Base-by-base conservation (phyloP, 805 yeast genomes). In the Candida sanyiensis region DNA sequence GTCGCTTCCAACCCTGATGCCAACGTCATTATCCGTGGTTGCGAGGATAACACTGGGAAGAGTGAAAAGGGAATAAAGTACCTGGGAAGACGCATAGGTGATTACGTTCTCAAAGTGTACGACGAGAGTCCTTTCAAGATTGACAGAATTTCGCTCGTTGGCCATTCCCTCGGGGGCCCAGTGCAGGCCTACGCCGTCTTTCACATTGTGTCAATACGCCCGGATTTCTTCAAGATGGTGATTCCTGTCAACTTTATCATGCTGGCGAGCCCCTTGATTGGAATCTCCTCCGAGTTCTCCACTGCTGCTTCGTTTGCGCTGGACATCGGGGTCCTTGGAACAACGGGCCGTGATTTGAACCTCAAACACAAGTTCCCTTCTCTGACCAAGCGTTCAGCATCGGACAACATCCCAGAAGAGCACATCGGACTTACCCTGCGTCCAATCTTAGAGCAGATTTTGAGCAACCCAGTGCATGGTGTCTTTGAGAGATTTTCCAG, bases 101-200 rank as follows among this genome's bases (percentile, higher is more conserved):
- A 80, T 44, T 86, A 71, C 58, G 63, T 90, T 18, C 35, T 63
- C 9, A 44, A 57, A 7, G 40, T 57, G 2, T 69, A 80, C 5
- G 65, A 72, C 28, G 79, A 76, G 22, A 46, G 56, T 10, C 43
- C 47, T 7, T 67, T 64, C 18, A 51, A 64, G 5, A 77, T 86
- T 7, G 59, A 61, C 10, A 77, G 76, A 50, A 76, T 90, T 5
- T 90, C 97, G 3, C 89, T 93, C 52, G 66, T 93, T 16, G 95
- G 93, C 2, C 98, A 93, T 60, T 90, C 97, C 0, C 64, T 93
- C 19, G 98, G 98, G 13, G 98, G 98, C 0, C 74, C 85, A 13
- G 83, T 83, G 8, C 97, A 90, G 62, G 77, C 95, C 0, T 90
- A 84, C 69, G 95, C 97, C 1, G 67, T 93, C 28, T 93, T 90